Evolutionary conservation across 2,329 filamentous ascomycete genomes (phyloP).

Genomic region (Coniochaeta sp.): DNA sequence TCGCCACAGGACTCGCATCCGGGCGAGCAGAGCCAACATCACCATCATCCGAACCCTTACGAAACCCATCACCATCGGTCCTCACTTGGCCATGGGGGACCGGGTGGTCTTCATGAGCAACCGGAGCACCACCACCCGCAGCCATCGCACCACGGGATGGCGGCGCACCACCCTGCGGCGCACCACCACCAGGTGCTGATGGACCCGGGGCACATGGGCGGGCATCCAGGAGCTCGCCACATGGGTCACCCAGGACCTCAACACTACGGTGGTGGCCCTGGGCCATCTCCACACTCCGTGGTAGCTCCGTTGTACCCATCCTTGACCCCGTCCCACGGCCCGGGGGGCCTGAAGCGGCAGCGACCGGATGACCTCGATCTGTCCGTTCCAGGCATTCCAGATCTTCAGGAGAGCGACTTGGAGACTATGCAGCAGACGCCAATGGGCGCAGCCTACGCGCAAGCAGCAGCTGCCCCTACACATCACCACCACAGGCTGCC

Average conservation of each 20-base stretch:
- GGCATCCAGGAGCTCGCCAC: constrained; percentile 37
- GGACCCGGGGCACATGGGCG: constrained; percentile 46
- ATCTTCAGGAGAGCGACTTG: constrained; percentile 47
- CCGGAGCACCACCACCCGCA: constrained; percentile 31
- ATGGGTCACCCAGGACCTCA: constrained; percentile 43
- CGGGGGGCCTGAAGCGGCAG: constrained; percentile 39
- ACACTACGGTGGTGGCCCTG: constrained; percentile 40
- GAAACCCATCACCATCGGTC: constrained; percentile 41
- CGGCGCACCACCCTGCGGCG: constrained; percentile 36
- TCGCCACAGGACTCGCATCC: constrained; percentile 59
- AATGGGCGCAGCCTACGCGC: constrained; percentile 43
- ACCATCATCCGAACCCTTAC: constrained; percentile 59
- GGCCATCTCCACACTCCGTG: constrained; percentile 35
- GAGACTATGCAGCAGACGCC: constrained; percentile 46
- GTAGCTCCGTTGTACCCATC: constrained; percentile 45
- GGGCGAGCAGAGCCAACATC: constrained; percentile 55
- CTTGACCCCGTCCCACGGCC: constrained; percentile 31
- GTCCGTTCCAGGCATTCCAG: constrained; percentile 39
- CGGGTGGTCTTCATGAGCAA: constrained; percentile 38
- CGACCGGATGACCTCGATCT: constrained; percentile 54
- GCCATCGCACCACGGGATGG: constrained; percentile 29
- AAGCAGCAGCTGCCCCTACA: constrained; percentile 41
- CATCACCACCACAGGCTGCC: constrained; percentile 81
- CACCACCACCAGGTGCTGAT: constrained; percentile 48
- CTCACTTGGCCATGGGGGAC: constrained; percentile 39